Evolutionary conservation across 177 flowering plant species (phyloP).

Genomic region (Vitis hybrid): DNA sequence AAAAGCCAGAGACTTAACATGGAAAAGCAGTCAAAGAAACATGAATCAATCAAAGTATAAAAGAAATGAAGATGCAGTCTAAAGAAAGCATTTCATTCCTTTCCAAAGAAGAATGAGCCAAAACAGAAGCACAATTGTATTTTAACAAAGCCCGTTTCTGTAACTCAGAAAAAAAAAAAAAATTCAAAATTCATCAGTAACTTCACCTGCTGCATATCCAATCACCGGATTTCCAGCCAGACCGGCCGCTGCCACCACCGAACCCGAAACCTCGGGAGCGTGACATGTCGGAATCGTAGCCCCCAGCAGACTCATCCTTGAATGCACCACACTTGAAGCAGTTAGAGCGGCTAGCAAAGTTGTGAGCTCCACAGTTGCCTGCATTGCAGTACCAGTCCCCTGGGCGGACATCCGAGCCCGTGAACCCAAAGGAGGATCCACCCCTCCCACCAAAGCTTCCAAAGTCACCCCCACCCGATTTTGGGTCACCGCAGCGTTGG

Average conservation of each 20-base stretch:
- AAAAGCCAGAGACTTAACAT: background rate
- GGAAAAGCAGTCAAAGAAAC: slow-evolving; percentile 15
- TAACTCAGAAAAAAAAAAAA: no score
- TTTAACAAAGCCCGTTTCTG: no score
- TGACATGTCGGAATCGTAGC: slow-evolving; percentile 31
- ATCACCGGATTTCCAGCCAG: slow-evolving; percentile 95
- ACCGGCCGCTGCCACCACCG: slow-evolving; percentile 33
- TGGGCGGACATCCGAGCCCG: slow-evolving; percentile 74
- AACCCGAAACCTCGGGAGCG: slow-evolving; percentile 45
- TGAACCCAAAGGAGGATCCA: slow-evolving; percentile 53
- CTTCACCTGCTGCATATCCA: slow-evolving; percentile 86
- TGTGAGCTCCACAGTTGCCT: slow-evolving; percentile 74
- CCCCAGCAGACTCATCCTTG: no score
- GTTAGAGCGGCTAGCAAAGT: slow-evolving; percentile 89
- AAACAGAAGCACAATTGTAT: background rate
- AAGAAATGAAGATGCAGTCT: background rate
- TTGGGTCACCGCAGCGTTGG: slow-evolving; percentile 67
- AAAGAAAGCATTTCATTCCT: background rate
- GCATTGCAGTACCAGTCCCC: slow-evolving; percentile 86
- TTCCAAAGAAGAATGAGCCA: background rate
- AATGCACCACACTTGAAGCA: slow-evolving; percentile 39
- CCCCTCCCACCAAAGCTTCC: slow-evolving; percentile 43
- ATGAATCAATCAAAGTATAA: background rate
- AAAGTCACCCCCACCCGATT: slow-evolving; percentile 41
- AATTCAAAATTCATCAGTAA: no score